Evolutionary conservation across 768 basidiomycete species (phyloP), one percentile per base, ranked within the genome.

Genomic region (Leccinum fibrillosum): DNA sequence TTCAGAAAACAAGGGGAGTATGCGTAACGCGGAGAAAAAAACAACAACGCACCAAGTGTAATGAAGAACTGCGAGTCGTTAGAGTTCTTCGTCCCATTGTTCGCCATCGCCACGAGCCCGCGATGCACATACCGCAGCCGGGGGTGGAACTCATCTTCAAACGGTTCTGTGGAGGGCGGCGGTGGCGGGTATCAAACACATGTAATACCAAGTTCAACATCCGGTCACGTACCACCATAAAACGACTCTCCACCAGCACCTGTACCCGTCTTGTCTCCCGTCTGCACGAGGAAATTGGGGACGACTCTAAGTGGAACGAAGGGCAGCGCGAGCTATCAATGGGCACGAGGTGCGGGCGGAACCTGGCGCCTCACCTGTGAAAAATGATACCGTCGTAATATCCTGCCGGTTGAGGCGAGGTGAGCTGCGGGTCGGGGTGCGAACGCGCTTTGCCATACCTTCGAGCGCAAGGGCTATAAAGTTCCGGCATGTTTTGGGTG

Each of bases 321-420:
- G 4, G n/a, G n/a, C n/a, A n/a, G 39, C n/a, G 39, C 39, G 10
- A n/a, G 17, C 39, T 42, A n/a, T n/a, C 39, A 42, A 42, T 42
- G n/a, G 10, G 39, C 39, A 42, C 39, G 39, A 10, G 39, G 39
- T 42, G 39, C 9, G 39, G 39, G 39, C n/a, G 39, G 21, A 32
- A 15, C 28, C 5, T 7, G 17, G 17, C 5, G 9, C n/a, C 73
- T 23, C 66, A 90, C 90, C 95, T 84, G 74, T 97, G 94, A 64
- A 98, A 98, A 49, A 96, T 90, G 54, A 94, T 89, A 34, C 91
- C 90, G 59, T 98, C 96, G 74, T 98, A 98, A 73, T 97, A 98
- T 8, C 96, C 94, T 95, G 66, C 11, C 55, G 11, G 48, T 17
- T 8, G 17, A 55, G 47, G 28, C 26, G 37, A 58, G 53, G 59